Percentiles rank a stretch among this genome's conserved stretches.
Evolutionary conservation across 2,329 filamentous ascomycete genomes (phyloP).

Genomic region (Xylariaceae sp.): DNA sequence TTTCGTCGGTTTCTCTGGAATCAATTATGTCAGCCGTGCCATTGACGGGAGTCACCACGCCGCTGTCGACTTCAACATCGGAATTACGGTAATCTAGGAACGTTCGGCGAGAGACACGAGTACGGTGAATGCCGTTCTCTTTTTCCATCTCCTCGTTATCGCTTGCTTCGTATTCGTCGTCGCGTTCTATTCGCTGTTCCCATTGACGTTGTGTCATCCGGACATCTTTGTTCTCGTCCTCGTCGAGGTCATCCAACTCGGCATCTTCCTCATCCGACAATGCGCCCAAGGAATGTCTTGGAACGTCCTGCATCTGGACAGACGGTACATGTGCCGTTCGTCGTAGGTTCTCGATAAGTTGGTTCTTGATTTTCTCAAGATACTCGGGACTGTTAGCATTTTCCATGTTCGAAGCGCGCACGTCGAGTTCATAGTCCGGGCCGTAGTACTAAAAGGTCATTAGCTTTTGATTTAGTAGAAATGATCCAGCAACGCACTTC

Average conservation of each 20-base stretch:
- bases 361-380: conserved; percentile 72
- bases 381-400: conserved; percentile 84
- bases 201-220: conserved; percentile 76
- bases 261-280: conserved; percentile 63
- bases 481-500: conserved; percentile 51
- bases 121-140: conserved; percentile 61
- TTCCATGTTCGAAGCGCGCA: conserved; percentile 80
- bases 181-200: conserved; percentile 70
- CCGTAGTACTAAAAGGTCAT: conserved; percentile 73
- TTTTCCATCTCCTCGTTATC: conserved; percentile 79
- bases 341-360: conserved; percentile 78
- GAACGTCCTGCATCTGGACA: conserved; percentile 80
- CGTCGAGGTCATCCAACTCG: conserved; percentile 64
- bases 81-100: conserved; percentile 49
- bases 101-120: conserved; percentile 42
- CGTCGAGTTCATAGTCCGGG: conserved; percentile 84
- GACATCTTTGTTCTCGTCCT: conserved; percentile 78
- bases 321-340: conserved; percentile 83
- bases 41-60: conserved; percentile 35
- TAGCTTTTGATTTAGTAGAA: conserved; percentile 4
- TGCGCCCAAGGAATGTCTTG: conserved; percentile 54
- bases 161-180: conserved; percentile 79
- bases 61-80: conserved; percentile 39
- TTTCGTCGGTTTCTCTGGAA: conserved; percentile 37
- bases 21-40: conserved; percentile 33